Percentiles rank a stretch among this genome's conserved stretches.
phyloP scores from a whole-genome alignment of 768 basidiomycete species.

The Steccherinum ochraceum region DNA sequence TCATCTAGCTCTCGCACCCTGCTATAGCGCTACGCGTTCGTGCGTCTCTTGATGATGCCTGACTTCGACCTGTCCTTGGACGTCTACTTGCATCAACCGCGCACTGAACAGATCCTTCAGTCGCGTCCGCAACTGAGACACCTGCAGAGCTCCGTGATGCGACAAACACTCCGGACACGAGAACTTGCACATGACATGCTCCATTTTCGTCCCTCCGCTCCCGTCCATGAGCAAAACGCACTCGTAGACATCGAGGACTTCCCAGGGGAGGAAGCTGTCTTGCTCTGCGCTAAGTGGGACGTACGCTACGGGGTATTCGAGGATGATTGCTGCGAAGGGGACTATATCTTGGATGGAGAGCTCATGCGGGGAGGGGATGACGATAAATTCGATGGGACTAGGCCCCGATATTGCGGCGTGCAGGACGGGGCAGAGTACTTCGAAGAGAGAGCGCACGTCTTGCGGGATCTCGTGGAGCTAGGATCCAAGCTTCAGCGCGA shows the following conservation, averaged over 20 bases:
- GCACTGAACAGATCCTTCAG: constrained; percentile 26
- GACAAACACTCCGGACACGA: background rate
- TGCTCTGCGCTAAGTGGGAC: constrained; percentile 30
- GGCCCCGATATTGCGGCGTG: constrained; percentile 22
- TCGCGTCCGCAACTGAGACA: constrained; percentile 13
- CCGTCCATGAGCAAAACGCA: constrained; percentile 24
- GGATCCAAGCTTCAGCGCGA: background rate
- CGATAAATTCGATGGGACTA: constrained; percentile 17
- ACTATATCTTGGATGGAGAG: constrained; percentile 25
- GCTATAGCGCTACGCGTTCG: constrained; percentile 45
- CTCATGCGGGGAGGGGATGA: background rate
- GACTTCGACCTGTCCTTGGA: constrained; percentile 17
- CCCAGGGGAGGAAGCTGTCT: constrained; percentile 36
- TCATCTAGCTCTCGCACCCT: too few relatives aligned
- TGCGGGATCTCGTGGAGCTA: background rate
- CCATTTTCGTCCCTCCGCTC: background rate
- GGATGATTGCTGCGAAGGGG: constrained; percentile 51
- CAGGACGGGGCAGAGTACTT: background rate
- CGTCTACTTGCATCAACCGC: constrained; percentile 24
- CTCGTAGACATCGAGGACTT: constrained; percentile 47
- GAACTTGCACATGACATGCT: constrained; percentile 42
- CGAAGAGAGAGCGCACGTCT: background rate
- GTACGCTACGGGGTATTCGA: constrained; percentile 58
- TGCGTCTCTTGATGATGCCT: constrained; percentile 29
- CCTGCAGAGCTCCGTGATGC: background rate